These are phyloP conservation scores for Symbiodinium pilosum DNA, from an alignment of 73 alveolate species.

Conservation along the genomic window DNA sequence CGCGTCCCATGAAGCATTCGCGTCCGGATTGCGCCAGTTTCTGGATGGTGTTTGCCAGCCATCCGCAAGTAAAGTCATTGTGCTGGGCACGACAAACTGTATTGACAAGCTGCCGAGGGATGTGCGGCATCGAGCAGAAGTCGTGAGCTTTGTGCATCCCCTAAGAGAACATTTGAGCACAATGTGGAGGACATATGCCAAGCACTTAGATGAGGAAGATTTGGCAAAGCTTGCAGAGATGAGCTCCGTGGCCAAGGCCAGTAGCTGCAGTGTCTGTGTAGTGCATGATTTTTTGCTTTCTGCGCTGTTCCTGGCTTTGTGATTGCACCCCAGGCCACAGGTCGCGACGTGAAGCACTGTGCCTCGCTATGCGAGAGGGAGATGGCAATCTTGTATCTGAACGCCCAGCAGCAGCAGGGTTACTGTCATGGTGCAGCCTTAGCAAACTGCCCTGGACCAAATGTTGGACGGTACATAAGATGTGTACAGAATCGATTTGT, in stretches of 20 bases:
- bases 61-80: slow-evolving; percentile 64
- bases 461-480: slow-evolving; percentile 47
- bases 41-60: slow-evolving; percentile 87
- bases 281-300: too few relatives aligned
- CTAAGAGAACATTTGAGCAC: slow-evolving; percentile 34
- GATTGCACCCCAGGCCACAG: slow-evolving; percentile 38
- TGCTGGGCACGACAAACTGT: slow-evolving; percentile 69
- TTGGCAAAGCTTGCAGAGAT: neutral
- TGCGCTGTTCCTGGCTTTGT: neutral
- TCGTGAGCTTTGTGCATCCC: slow-evolving; percentile 40
- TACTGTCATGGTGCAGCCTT: slow-evolving; percentile 88
- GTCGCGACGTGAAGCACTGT: slow-evolving; percentile 88
- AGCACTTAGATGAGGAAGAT: slow-evolving; percentile 44
- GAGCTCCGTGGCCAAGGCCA: slow-evolving; percentile 46
- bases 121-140: slow-evolving; percentile 77
- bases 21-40: slow-evolving; percentile 67
- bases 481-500: slow-evolving; percentile 52
- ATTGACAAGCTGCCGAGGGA: slow-evolving; percentile 41
- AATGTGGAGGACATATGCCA: slow-evolving; percentile 66
- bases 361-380: slow-evolving; percentile 61
- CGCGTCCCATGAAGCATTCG: slow-evolving; percentile 48
- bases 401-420: slow-evolving; percentile 67
- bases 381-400: slow-evolving; percentile 57
- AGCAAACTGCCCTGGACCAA: slow-evolving; percentile 91
- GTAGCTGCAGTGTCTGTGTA: neutral